Conservation (phyloP, 1,139 yeast genomes). For the Eremothecium sinecaudum region DNA sequence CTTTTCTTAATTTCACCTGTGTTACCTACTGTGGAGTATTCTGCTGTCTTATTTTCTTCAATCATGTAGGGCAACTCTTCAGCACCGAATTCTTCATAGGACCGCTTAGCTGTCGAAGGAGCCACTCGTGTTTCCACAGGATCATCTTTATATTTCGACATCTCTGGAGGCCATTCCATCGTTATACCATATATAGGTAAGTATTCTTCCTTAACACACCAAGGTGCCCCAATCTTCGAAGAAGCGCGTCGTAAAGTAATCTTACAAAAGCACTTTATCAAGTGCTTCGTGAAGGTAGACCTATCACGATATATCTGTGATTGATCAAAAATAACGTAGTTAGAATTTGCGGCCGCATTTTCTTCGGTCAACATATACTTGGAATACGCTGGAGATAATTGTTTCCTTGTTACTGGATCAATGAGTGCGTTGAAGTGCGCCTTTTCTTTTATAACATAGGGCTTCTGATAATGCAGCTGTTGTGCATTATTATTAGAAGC, state of each 20-base stretch:
- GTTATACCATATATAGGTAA: constrained; percentile 33
- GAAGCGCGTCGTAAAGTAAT: constrained; percentile 69
- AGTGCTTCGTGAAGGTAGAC: constrained; percentile 79
- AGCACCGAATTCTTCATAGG: constrained; percentile 1
- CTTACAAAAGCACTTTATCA: constrained; percentile 80
- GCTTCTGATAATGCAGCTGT: constrained; percentile 30
- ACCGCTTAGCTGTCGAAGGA: background rate
- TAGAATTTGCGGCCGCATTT: constrained; percentile 43
- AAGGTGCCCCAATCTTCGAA: constrained; percentile 85
- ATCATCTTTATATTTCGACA: constrained; percentile 27
- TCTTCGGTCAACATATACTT: constrained; percentile 57
- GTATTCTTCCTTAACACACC: constrained; percentile 83
- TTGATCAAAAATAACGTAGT: constrained; percentile 53
- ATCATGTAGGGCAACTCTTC: background rate
- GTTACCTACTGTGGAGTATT: background rate
- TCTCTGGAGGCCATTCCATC: constrained; percentile 29
- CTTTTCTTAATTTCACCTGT: constrained; percentile 1
- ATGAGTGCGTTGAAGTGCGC: constrained; percentile 40
- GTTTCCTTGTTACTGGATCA: constrained; percentile 34
- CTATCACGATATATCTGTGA: constrained; percentile 72
- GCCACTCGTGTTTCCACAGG: constrained; percentile 1
- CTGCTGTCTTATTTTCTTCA: background rate
- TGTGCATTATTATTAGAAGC: constrained; percentile 10
- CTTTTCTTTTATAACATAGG: constrained; percentile 53
- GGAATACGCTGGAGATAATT: constrained; percentile 50